phyloP scores from a whole-genome alignment of 2,329 filamentous ascomycete species.

The Stemphylium beticola region DNA sequence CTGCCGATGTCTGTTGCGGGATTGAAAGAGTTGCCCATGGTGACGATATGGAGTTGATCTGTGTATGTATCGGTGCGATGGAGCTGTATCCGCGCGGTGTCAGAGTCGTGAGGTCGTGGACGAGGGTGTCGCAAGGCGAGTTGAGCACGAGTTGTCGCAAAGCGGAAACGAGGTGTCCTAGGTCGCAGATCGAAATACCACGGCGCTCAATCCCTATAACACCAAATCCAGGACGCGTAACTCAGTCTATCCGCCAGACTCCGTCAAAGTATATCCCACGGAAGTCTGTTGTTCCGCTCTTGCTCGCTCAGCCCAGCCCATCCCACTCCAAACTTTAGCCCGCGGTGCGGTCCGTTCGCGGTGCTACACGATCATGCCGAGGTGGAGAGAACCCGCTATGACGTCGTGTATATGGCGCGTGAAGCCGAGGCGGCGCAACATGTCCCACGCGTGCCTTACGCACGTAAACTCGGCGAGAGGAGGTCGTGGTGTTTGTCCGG shows the following conservation, averaged over 20 bases:
- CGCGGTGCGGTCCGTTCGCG: constrained; percentile 2
- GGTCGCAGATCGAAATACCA: not conserved
- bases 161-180: not conserved
- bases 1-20: constrained; percentile 33
- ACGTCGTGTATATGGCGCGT: not conserved
- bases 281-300: too few species aligned
- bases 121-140: constrained; percentile 5
- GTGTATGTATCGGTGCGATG: constrained; percentile 3
- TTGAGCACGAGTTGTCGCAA: not conserved
- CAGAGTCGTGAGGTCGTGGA: not conserved
- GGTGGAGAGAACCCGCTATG: not conserved
- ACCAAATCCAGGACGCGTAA: too few species aligned
- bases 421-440: not conserved
- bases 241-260: too few species aligned
- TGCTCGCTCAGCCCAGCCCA: too few species aligned
- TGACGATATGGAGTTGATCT: constrained; percentile 11
- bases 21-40: constrained; percentile 32
- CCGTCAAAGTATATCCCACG: too few species aligned
- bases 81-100: constrained; percentile 13
- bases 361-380: not conserved
- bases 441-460: too few species aligned
- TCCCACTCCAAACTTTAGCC: too few species aligned
- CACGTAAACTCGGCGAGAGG: too few species aligned
- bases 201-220: not conserved
- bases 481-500: too few species aligned